Base-by-base conservation (phyloP, 2,329 filamentous ascomycete genomes). In the Nigrospora sphaerica region DNA sequence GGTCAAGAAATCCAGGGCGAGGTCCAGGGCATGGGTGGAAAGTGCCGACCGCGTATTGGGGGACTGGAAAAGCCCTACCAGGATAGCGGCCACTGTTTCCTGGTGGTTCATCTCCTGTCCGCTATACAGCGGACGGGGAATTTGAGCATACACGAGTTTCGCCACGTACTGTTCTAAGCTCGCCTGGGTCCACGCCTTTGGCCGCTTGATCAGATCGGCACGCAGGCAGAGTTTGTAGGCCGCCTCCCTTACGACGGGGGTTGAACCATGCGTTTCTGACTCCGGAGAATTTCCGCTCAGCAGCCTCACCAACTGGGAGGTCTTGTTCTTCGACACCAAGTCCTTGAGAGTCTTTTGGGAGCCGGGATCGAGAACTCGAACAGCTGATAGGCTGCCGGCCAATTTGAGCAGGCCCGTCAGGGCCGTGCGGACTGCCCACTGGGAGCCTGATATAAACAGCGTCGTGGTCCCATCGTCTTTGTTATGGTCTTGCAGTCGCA, bases 91-190 rank as follows among this genome's bases (percentile, higher is more conserved):
- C 4, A 64, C 60, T 6, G 50, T 57, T n/a, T 51, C 42, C 42
- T 62, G 57, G 36, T 63, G 61, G 32, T 54, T 42, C 49, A 1
- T 28, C 32, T 10, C 53, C 16, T 19, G 34, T 39, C 28, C 18
- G 54, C 39, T 63, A 63, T 36, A 63, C 51, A 4, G 49, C 36
- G 14, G 50, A 7, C 49, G 47, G 11, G 59, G 59, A 13, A 63
- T 41, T 33, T 42, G 49, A 16, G 54, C 60, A 42, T 54, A 36
- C 6, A 60, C 57, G 31, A 64, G 38, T 9, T 53, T 46, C 12
- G 55, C 54, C 16, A 63, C 55, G 32, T 63, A 62, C 44, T 50
- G 28, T 42, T 61, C 57, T 12, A 64, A 57, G 6, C 56, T 56
- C 14, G 33, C 28, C 45, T 54, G 56, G 1, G 57, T 63, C 60